A percentile compares a stretch with the other conserved stretches of the same genome.
Conservation (phyloP, 352 stramenopile species). For the Phytophthora nicotianae region DNA sequence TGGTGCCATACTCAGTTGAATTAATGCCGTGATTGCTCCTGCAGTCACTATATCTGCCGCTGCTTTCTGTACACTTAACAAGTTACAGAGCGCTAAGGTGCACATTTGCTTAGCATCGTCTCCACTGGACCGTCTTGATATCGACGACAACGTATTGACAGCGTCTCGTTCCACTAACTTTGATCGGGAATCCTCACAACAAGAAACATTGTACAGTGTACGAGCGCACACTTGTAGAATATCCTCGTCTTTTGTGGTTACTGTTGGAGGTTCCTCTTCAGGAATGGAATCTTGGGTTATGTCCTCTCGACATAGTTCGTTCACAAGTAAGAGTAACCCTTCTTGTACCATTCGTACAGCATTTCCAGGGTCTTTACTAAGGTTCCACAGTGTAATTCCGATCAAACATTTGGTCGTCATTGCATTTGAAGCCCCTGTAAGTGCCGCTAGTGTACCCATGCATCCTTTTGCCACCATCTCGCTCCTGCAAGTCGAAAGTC, state of each 20-base stretch:
- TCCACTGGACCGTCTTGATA: slow-evolving; percentile 43
- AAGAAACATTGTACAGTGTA: slow-evolving; percentile 78
- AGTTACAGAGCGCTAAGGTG: slow-evolving; percentile 77
- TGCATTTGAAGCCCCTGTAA: slow-evolving; percentile 41
- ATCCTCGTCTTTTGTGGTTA: slow-evolving; percentile 23
- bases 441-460: slow-evolving; percentile 57
- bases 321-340: slow-evolving; percentile 62
- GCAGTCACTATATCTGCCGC: slow-evolving; percentile 69
- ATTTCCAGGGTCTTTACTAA: slow-evolving; percentile 75
- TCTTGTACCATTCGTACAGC: slow-evolving; percentile 79
- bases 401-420: slow-evolving; percentile 58
- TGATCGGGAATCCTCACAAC: slow-evolving; percentile 59
- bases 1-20: slow-evolving; percentile 62
- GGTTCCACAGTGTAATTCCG: slow-evolving; percentile 60
- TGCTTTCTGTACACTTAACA: slow-evolving; percentile 77
- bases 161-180: slow-evolving; percentile 78
- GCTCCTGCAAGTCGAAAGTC: slow-evolving; percentile 56
- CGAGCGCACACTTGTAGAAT: slow-evolving; percentile 53
- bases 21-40: slow-evolving; percentile 67
- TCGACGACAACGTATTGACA: slow-evolving; percentile 53
- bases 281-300: background rate
- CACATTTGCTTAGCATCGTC: slow-evolving; percentile 75
- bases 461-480: slow-evolving; percentile 79
- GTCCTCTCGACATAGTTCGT: slow-evolving; percentile 44
- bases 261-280: background rate